phyloP scores from a whole-genome alignment of 176 grass and related monocot species.

The Typha latifolia region DNA sequence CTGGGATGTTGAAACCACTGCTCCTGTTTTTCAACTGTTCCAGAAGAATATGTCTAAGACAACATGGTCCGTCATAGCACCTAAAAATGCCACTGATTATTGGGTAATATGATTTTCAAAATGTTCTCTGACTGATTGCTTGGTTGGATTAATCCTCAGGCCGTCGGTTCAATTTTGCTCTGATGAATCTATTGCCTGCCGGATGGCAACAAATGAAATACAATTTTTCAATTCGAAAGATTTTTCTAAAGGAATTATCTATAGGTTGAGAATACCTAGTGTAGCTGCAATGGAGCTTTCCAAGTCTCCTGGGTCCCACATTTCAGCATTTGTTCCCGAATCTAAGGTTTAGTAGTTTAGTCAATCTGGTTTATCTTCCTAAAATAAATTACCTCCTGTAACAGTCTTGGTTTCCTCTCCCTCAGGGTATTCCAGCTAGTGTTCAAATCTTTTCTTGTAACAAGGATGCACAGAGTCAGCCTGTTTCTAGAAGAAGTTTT shows the following conservation, averaged over 20 bases:
- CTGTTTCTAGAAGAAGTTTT: conserved; percentile 72
- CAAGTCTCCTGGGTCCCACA: conserved; percentile 63
- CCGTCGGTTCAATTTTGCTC: conserved; percentile 76
- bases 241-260: conserved; percentile 62
- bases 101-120: not conserved
- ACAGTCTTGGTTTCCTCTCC: not conserved
- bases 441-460: conserved; percentile 82
- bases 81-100: not conserved
- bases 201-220: conserved; percentile 81
- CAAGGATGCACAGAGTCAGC: conserved; percentile 70
- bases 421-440: conserved; percentile 68
- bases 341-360: conserved; percentile 43
- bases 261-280: conserved; percentile 60
- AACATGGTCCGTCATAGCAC: conserved; percentile 37
- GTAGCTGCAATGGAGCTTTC: conserved; percentile 72
- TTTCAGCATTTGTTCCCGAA: conserved; percentile 75
- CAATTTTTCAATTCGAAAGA: conserved; percentile 81
- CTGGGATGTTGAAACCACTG: conserved; percentile 49
- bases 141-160: conserved; percentile 48
- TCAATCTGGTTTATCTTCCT: not conserved
- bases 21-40: conserved; percentile 50
- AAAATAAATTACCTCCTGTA: conserved; percentile 14
- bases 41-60: conserved; percentile 90
- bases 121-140: conserved; percentile 21
- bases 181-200: conserved; percentile 77